Evolutionary conservation across 2,329 filamentous ascomycete genomes (phyloP).

Genomic region (Cladosporium sp.): DNA sequence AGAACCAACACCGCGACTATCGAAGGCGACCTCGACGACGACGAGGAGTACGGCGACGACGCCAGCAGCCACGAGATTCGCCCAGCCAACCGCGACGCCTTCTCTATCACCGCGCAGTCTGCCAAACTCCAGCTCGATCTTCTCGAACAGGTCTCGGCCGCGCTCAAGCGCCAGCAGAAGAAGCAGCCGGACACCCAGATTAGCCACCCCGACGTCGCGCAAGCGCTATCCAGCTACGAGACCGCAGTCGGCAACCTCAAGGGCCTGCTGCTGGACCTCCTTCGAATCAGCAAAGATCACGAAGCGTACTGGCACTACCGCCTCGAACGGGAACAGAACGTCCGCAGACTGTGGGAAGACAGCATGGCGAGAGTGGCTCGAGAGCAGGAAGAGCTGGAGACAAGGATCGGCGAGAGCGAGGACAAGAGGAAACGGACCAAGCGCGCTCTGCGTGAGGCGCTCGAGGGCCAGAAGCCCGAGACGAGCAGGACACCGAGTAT

Average conservation of each 20-base stretch:
- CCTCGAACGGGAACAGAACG: slow-evolving; percentile 81
- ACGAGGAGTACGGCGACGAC: slow-evolving; percentile 74
- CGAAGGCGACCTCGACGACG: slow-evolving; percentile 56
- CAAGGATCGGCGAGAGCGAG: slow-evolving; percentile 80
- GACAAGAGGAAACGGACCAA: slow-evolving; percentile 86
- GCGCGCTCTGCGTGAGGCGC: slow-evolving; percentile 76
- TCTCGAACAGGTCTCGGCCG: slow-evolving; percentile 76
- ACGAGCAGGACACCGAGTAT: slow-evolving; percentile 6
- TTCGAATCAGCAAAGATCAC: slow-evolving; percentile 88
- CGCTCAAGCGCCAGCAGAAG: slow-evolving; percentile 64
- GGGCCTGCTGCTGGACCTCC: slow-evolving; percentile 73
- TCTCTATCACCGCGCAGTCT: slow-evolving; percentile 95
- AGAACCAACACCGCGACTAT: slow-evolving; percentile 41
- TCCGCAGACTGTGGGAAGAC: slow-evolving; percentile 96
- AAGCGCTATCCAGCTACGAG: slow-evolving; percentile 81
- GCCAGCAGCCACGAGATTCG: slow-evolving; percentile 69
- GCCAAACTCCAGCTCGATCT: slow-evolving; percentile 89
- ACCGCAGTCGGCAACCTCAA: slow-evolving; percentile 83
- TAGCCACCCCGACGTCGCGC: slow-evolving; percentile 67
- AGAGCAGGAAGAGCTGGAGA: slow-evolving; percentile 88
- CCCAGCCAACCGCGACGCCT: slow-evolving; percentile 78
- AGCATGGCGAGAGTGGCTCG: slow-evolving; percentile 96
- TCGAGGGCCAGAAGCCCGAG: slow-evolving; percentile 47
- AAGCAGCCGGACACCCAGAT: slow-evolving; percentile 65
- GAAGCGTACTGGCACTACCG: slow-evolving; percentile 97